These are phyloP conservation scores for Gracilaria gracilis DNA, from an alignment of 23 red algal genomes.

Conservation along the genomic window DNA sequence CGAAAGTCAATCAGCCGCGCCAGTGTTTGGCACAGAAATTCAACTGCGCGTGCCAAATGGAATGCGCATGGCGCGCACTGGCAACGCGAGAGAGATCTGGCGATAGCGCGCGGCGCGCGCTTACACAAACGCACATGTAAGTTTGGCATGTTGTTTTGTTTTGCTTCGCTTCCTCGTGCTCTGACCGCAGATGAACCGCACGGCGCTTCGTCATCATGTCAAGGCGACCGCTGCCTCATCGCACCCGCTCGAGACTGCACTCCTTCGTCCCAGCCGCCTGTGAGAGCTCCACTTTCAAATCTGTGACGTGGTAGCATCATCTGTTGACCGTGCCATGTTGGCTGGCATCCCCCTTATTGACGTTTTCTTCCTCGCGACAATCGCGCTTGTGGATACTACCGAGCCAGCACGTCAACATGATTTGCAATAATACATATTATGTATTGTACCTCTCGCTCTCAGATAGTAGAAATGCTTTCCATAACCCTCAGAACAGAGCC, in stretches of 20 bases:
- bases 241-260: neutral
- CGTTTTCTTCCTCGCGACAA: too few relatives aligned
- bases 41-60: constrained; percentile 11
- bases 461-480: too few relatives aligned
- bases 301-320: neutral
- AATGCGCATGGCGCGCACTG: constrained; percentile 12
- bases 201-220: too few relatives aligned
- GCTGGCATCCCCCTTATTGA: too few relatives aligned
- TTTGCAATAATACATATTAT: too few relatives aligned
- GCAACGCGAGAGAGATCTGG: constrained; percentile 30
- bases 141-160: neutral
- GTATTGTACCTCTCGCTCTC: too few relatives aligned
- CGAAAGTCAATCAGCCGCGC: neutral
- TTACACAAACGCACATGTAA: neutral
- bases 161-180: neutral
- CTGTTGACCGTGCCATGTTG: neutral
- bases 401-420: too few relatives aligned
- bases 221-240: neutral
- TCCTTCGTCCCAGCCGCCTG: too few relatives aligned
- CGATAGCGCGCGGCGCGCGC: neutral
- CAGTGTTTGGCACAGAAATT: neutral
- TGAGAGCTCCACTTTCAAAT: neutral
- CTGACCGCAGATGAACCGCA: too few relatives aligned
- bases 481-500: too few relatives aligned
- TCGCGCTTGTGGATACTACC: too few relatives aligned